Evolutionary conservation across 305 asterid genomes (phyloP), one percentile per base, ranked within the genome.

Genomic region (Solanum hybrid): DNA sequence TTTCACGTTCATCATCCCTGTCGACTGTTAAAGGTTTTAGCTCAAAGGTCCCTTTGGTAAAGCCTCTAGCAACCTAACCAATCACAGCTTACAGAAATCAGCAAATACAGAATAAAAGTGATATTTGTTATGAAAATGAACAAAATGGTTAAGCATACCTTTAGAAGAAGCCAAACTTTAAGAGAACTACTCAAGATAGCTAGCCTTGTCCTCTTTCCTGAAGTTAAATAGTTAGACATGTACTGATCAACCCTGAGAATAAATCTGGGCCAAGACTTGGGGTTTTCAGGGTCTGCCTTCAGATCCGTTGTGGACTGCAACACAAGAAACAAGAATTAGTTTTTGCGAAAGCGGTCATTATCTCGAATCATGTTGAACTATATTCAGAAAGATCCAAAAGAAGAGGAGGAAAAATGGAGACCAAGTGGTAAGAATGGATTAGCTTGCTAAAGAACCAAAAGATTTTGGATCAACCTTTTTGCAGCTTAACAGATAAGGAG

Each of bases 91-190:
- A 82, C 86, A 77, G n/a, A 22, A 61, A 61, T 86, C 80, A 91
- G 87, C 4, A 57, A 10, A 70, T 41, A 39, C 73, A 34, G 75
- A 36, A 77, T 31, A 75, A n/a, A 61, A 90, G 79, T 17, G 76
- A 31, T 14, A 88, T 17, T 73, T 70, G 37, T 68, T n/a, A 81
- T 17, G 57, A 34, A 2, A 70, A 81, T 29, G 75, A n/a, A 41
- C 7, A 76, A 89, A 70, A 77, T 33, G 61, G 24, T 7, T 32
- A 13, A 89, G 79, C 95, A 85, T 93, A 96, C 99, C 98, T 97
- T 98, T 24, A 96, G 95, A 92, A 97, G 97, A 92, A 97, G 96
- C 98, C 99, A 98, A 86, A 97, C 98, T 95, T 97, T 98, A 88
- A 98, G 98, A 93, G 99, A 98, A 93, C 98, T 97, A 89, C 99